Base-by-base conservation (phyloP, 192 early-diverging fungal genomes). In the Entomortierella chlamydospora region DNA sequence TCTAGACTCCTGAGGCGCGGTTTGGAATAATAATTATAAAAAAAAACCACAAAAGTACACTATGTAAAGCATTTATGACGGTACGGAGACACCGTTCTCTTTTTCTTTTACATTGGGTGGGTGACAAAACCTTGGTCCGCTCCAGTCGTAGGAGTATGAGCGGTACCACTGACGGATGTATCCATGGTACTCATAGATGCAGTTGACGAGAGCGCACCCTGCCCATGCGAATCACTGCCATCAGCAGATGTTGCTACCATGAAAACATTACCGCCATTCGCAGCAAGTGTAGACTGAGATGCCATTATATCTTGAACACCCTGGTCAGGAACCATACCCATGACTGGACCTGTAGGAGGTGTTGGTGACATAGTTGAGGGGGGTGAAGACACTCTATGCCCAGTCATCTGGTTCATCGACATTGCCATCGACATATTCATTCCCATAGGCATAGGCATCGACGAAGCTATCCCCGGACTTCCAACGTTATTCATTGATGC, bases 341-440 rank as follows among this genome's bases (percentile, higher is more conserved):
- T 52, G 33, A 20, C 30, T 57, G 56, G 1, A 15, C 1, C 37
- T 23, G 50, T 8, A 1, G 51, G 60, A 39, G 66, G 66, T 28
- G 41, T 30, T 1, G 39, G 1, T 1, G 64, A 39, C 52, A 64
- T 37, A 18, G 31, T 22, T 1, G 61, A 20, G 20, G 51, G 62
- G 37, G 67, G 67, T 13, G 67, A 60, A 2, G 67, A 60, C 23
- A 61, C 67, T 2, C 29, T 57, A 11, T 69, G 67, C n/a, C 47
- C 61, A 11, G 49, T 13, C 1, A 53, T 29, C 28, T 34, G 9
- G 25, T 43, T 43, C 66, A 68, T 57, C 10, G 42, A 10, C 45
- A 37, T 50, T 0, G 18, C 20, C 57, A 73, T 65, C 11, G 55
- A 10, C 55, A 64, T 60, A 43, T 39, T 53, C 57, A 69, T 69